Conservation (phyloP, 352 stramenopile genomes). For the Globisporangium cylindrosporum region DNA sequence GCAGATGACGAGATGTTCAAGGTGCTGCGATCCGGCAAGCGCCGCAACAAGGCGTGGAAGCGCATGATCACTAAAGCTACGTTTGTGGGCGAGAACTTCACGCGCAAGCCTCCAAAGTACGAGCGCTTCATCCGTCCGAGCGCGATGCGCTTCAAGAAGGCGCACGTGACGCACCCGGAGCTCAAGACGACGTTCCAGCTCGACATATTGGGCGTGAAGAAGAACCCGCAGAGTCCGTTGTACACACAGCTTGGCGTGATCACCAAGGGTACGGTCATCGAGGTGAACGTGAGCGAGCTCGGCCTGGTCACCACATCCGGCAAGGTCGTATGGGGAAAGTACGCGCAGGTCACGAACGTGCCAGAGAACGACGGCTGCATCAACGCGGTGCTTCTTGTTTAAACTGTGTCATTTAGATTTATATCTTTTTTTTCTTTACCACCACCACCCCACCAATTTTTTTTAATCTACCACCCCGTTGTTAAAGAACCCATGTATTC, state of each 20-base stretch:
- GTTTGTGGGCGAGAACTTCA: conserved; percentile 99
- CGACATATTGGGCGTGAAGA: conserved; percentile 99
- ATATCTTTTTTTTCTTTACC: conserved; percentile 19
- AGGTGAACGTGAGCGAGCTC: conserved; percentile 99
- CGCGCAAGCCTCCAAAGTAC: conserved; percentile 99
- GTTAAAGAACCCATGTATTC: neutral
- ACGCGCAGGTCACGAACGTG: conserved; percentile 99
- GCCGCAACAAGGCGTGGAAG: conserved; percentile 97
- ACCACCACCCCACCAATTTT: neutral
- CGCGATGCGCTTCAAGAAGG: conserved; percentile 99
- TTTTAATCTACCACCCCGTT: neutral
- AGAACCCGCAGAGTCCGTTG: conserved; percentile 97
- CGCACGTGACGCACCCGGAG: conserved; percentile 99
- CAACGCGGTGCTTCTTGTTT: conserved; percentile 98
- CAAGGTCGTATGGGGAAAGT: conserved; percentile 99
- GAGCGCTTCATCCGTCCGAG: conserved; percentile 99
- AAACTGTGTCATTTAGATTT: conserved; percentile 54
- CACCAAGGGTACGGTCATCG: conserved; percentile 99
- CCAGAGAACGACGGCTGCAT: conserved; percentile 99
- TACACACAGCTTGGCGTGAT: conserved; percentile 99
- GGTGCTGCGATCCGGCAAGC: conserved; percentile 92
- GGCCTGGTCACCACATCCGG: conserved; percentile 98
- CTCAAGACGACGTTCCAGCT: conserved; percentile 99
- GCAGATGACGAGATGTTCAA: conserved; percentile 99
- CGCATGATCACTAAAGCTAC: conserved; percentile 95